phyloP scores from a whole-genome alignment of 2,329 filamentous ascomycete species.

The Thelonectria blattea region DNA sequence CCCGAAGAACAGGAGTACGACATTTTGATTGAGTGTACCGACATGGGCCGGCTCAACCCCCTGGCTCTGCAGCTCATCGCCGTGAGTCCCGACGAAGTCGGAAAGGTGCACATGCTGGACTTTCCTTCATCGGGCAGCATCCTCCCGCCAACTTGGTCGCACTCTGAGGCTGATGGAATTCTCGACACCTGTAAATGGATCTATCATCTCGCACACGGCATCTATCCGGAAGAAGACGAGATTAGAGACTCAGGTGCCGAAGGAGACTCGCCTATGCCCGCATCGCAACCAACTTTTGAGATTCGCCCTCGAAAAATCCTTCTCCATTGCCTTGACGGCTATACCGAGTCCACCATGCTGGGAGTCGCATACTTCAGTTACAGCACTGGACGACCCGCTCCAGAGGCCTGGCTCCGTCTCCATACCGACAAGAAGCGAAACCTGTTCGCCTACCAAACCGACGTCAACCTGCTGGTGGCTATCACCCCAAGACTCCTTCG shows the following conservation, averaged over 20 bases:
- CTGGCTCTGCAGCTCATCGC: slow-evolving; percentile 68
- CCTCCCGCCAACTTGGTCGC: slow-evolving; percentile 81
- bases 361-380: slow-evolving; percentile 94
- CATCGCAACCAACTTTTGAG: slow-evolving; percentile 25
- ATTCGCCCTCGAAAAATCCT: slow-evolving; percentile 70
- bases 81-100: slow-evolving; percentile 56
- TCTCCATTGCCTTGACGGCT: slow-evolving; percentile 93
- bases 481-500: slow-evolving; percentile 78
- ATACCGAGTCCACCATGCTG: slow-evolving; percentile 91
- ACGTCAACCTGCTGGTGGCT: slow-evolving; percentile 80
- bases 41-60: slow-evolving; percentile 78
- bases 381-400: slow-evolving; percentile 78
- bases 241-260: slow-evolving; percentile 38
- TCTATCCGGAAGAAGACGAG: slow-evolving; percentile 47
- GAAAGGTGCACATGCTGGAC: slow-evolving; percentile 54
- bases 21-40: slow-evolving; percentile 86
- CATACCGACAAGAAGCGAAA: slow-evolving; percentile 84
- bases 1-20: slow-evolving; percentile 72
- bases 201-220: slow-evolving; percentile 78
- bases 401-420: slow-evolving; percentile 85
- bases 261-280: slow-evolving; percentile 37
- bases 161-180: slow-evolving; percentile 81
- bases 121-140: slow-evolving; percentile 97
- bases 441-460: slow-evolving; percentile 94
- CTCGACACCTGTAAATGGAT: slow-evolving; percentile 91